Evolutionary conservation across 225 moss, liverwort and hornwort species (phyloP).

Genomic region (Climacium dendroides): DNA sequence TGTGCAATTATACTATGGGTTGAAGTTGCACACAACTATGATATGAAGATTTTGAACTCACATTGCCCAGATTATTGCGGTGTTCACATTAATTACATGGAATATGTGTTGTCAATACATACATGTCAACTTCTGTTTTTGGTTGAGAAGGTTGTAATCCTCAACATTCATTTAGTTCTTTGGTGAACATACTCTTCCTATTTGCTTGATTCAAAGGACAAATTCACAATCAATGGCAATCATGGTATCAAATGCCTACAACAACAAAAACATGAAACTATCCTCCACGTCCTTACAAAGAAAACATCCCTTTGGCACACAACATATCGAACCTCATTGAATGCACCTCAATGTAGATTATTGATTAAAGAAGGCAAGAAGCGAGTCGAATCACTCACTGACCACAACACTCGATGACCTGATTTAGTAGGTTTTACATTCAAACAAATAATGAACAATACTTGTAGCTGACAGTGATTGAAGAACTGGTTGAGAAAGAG

Average conservation of each 20-base stretch:
- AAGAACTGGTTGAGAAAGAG: neutral
- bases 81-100: neutral
- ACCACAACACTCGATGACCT: neutral
- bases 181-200: neutral
- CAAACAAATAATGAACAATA: no score
- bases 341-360: neutral
- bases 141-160: neutral
- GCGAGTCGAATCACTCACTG: neutral
- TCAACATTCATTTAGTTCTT: neutral
- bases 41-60: neutral
- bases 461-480: neutral
- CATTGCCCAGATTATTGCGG: no score
- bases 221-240: neutral
- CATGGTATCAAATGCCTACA: neutral
- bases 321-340: neutral
- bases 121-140: neutral
- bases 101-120: neutral
- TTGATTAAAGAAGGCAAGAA: neutral
- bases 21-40: neutral
- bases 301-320: neutral
- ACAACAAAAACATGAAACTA: neutral
- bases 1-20: neutral
- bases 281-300: neutral
- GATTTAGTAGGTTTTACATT: neutral
- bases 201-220: neutral